Percentiles rank a stretch among this genome's conserved stretches.
Conservation (phyloP, 257 asterid genomes). For the Handroanthus guayacan region DNA sequence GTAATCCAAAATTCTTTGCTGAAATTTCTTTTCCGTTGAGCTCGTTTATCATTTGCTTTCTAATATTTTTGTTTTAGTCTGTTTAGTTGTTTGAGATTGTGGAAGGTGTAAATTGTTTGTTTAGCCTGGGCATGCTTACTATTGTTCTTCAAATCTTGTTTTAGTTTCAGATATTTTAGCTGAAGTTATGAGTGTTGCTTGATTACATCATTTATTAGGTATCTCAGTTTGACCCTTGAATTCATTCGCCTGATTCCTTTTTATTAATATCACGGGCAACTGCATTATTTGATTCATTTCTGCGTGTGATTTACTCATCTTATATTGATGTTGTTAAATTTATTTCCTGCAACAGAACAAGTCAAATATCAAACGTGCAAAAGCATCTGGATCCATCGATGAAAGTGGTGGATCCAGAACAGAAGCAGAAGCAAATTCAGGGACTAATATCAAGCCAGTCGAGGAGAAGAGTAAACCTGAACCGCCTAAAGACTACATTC, state of each 20-base stretch:
- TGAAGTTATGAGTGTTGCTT: too few relatives aligned
- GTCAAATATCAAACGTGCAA: slow-evolving; percentile 53
- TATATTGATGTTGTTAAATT: slow-evolving; percentile 1
- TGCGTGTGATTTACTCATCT: not conserved
- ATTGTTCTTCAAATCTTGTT: not conserved
- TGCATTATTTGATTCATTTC: slow-evolving; percentile 11
- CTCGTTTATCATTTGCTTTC: not conserved
- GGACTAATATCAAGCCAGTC: slow-evolving; percentile 53
- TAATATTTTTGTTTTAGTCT: not conserved
- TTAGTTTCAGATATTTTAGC: too few relatives aligned
- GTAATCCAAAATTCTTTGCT: not conserved
- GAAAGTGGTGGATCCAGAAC: slow-evolving; percentile 51
- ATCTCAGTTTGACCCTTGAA: not conserved
- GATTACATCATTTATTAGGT: too few relatives aligned
- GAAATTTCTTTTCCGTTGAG: not conserved
- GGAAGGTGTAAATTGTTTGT: not conserved
- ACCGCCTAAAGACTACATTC: slow-evolving; percentile 91
- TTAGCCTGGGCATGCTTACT: not conserved
- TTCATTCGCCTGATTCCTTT: slow-evolving; percentile 19
- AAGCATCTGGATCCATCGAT: slow-evolving; percentile 46
- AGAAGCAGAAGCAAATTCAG: slow-evolving; percentile 65
- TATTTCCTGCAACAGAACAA: slow-evolving; percentile 50
- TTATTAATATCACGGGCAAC: slow-evolving; percentile 1
- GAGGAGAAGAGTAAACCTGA: slow-evolving; percentile 63
- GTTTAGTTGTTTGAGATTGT: not conserved